Percentiles rank a stretch among this genome's conserved stretches.
These are phyloP conservation scores for Mychonastes homosphaera DNA, from an alignment of 139 green algal genomes.

Conservation along the genomic window DNA sequence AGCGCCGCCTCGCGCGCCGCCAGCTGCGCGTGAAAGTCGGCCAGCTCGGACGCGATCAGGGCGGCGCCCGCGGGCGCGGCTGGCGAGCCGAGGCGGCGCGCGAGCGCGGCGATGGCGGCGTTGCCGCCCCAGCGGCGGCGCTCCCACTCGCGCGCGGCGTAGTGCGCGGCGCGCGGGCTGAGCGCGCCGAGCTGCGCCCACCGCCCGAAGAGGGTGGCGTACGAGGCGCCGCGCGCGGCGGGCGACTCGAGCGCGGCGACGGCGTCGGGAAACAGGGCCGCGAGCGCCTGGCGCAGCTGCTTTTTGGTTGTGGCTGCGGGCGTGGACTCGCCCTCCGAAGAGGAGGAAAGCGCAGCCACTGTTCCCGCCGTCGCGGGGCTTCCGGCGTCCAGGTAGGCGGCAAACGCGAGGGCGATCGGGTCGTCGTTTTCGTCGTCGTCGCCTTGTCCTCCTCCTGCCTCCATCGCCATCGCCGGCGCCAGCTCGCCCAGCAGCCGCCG, in stretches of 20 bases:
- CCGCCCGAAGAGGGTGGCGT: conserved; percentile 45
- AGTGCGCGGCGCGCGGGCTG: conserved; percentile 32
- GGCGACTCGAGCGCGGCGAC: conserved; percentile 18
- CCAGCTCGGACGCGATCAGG: conserved; percentile 27
- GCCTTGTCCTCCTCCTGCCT: too few species aligned
- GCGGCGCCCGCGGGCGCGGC: conserved; percentile 29
- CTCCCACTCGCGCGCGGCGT: conserved; percentile 8
- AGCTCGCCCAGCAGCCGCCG: too few species aligned
- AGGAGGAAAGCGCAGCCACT: too few species aligned
- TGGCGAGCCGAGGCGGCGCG: conserved; percentile 1
- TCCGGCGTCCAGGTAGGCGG: too few species aligned
- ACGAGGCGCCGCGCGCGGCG: conserved; percentile 34
- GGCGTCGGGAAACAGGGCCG: background rate
- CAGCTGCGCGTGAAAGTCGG: conserved; percentile 50
- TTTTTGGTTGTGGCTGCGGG: background rate
- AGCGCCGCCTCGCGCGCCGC: too few species aligned
- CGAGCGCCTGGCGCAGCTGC: background rate
- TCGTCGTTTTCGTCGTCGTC: too few species aligned
- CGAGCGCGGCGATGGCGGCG: too few species aligned
- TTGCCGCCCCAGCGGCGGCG: conserved; percentile 8
- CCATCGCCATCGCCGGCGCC: too few species aligned
- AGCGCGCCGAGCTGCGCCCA: conserved; percentile 38
- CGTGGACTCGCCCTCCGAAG: too few species aligned
- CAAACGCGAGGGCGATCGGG: too few species aligned
- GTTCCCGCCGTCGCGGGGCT: too few species aligned